Evolutionary conservation across 306 rosid species (phyloP), one percentile per base, ranked within the genome.

Genomic region (Hylodesmum podocarpum): DNA sequence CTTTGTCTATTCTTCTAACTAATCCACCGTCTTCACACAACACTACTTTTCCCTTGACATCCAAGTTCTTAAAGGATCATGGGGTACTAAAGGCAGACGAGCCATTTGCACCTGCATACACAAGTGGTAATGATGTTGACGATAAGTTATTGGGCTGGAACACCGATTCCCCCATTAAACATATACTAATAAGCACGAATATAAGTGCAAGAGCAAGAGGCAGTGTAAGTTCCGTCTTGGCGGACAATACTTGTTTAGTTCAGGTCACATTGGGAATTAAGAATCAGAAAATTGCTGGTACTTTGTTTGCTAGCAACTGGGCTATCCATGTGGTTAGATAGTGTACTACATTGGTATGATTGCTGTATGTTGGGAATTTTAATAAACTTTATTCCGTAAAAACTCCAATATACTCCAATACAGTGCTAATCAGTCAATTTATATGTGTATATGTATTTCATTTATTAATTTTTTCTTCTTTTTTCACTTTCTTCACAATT

Each of bases 1-100:
- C 90, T 74, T 80, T 80, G 31, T 3, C 64, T n/a, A 67, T 11
- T 70, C 83, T 72, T 37, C 21, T 8, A 37, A 73, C 6, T 0
- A 5, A 10, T 2, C 82, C 89, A 7, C 90, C 87, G 53, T 9
- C 3, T 5, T 82, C 83, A 6, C 91, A 87, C 53, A 89, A 10
- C 27, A 88, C 90, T 34, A 91, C 61, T 73, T 91, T 87, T 15
- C 90, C 93, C 49, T 71, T 63, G 11, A 89, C 86, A 41, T 87
- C 61, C 18, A n/a, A 13, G 4, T 70, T 66, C 2, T 22, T 2
- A 9, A 88, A 65, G 18, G 90, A 63, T 24, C 47, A 76, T 0
- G 76, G 74, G 5, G 31, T 70, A n/a, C 91, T 88, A 0, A 71
- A 69, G 5, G 55, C 10, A 3, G 81, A 25, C 0, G 50, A 66